A percentile compares a stretch with the other conserved stretches of the same genome.
Conservation (phyloP, 306 rosid genomes). For the Abrus pulchellus region DNA sequence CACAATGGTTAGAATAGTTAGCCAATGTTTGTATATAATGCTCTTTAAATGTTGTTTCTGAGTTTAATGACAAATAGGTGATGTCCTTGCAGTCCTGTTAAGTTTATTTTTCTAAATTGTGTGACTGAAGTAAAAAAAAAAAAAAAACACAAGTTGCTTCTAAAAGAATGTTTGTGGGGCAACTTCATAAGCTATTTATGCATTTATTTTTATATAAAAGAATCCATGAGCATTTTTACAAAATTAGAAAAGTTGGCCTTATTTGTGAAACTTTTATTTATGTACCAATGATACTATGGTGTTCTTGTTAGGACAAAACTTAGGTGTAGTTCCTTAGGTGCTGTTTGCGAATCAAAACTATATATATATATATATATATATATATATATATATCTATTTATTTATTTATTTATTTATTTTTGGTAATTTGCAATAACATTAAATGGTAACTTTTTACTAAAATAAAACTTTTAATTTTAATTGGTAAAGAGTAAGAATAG, state of each 20-base stretch:
- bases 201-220: not conserved
- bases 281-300: not conserved
- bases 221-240: not conserved
- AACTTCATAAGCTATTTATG: slow-evolving; percentile 7
- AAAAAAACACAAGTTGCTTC: not conserved
- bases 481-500: too few species aligned
- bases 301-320: not conserved
- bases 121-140: not conserved
- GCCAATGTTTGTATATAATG: not conserved
- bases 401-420: too few species aligned
- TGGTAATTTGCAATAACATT: too few species aligned
- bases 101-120: not conserved
- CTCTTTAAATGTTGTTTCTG: not conserved
- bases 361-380: too few species aligned
- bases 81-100: not conserved
- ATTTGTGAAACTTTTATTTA: not conserved
- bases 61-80: not conserved
- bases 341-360: too few species aligned
- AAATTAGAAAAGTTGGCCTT: not conserved
- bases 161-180: slow-evolving; percentile 3
- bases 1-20: not conserved
- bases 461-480: too few species aligned
- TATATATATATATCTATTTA: too few species aligned
- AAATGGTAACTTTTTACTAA: too few species aligned
- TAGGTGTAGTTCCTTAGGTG: too few species aligned